Evolutionary conservation across 2,329 filamentous ascomycete species (phyloP), one percentile per base, ranked within the genome.

Genomic region (Capronia coronata): DNA sequence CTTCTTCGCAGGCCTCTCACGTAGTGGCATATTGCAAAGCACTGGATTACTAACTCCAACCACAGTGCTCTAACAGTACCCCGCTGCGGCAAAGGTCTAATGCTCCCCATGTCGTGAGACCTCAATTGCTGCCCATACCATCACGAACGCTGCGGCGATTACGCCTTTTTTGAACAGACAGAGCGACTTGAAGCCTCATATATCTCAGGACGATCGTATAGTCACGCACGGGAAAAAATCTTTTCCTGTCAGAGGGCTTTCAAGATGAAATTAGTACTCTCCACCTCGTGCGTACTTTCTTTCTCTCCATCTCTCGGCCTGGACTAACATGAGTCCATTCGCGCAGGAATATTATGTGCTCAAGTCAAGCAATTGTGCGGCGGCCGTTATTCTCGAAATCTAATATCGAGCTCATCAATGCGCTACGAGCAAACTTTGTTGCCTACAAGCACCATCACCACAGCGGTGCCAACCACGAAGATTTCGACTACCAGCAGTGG

Each of bases 381-480:
- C 87, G 86, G 63, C 81, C 84, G 13, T 78, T 83, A 52, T 79
- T 80, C 58, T 83, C 83, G 64, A 88, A 90, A 65, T 96, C 91
- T 47, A 97, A 97, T 66, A 83, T 90, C 61, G 93, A 98, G 69
- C 80, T 98, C 61, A 86, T 89, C 57, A 90, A 88, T 63, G 87
- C 89, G 2, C 79, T 98, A 14, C 85, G 87, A 61, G 81, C 83
- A 64, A 95, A 91, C 69, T 88, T 97, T 66, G 67, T 80, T 46
- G 80, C 83, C 23, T 84, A 86, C 65, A 73, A 83, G 63, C 79
- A 82, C 52, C 79, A 82, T 52, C 70, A 64, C 44, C 67, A 38
- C 21, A 55, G 39, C 41, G 51, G 55, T 13, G 43, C 39, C 13
- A 41, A 19, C 34, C 34, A 37, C 18, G 34, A 37, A 37, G 14